Percentiles rank a stretch among this genome's conserved stretches.
These are phyloP conservation scores for Sporobolomyces roseus DNA, from an alignment of 768 basidiomycete species.

Conservation along the genomic window DNA sequence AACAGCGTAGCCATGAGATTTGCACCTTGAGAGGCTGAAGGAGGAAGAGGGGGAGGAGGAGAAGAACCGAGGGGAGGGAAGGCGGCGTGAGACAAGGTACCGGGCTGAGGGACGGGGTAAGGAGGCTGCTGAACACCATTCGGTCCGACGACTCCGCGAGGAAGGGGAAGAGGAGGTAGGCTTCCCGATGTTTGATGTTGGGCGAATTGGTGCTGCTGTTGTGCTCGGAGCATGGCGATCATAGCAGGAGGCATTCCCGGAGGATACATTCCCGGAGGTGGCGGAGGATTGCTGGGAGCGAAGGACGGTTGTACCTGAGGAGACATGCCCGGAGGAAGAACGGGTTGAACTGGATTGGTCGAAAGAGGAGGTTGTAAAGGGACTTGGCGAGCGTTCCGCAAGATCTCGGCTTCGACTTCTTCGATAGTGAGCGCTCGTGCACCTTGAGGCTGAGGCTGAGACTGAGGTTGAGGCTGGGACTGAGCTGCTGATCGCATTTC, in stretches of 20 bases:
- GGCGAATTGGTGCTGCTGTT: conserved; percentile 12
- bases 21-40: background rate
- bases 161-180: background rate
- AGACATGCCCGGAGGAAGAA: conserved; percentile 66
- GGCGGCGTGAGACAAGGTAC: background rate
- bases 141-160: too few species aligned
- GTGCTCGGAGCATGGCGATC: conserved; percentile 16
- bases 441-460: background rate
- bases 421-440: conserved; percentile 43
- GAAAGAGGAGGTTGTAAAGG: conserved; percentile 58
- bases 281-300: conserved; percentile 5
- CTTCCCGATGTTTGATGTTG: conserved; percentile 8
- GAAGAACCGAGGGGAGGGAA: conserved; percentile 33
- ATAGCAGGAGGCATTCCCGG: background rate
- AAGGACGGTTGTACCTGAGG: conserved; percentile 53
- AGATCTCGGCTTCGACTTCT: conserved; percentile 47
- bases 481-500: too few species aligned
- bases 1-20: conserved; percentile 37
- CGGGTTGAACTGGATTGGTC: conserved; percentile 60
- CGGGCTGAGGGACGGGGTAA: background rate
- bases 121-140: background rate
- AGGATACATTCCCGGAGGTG: background rate
- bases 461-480: too few species aligned
- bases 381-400: conserved; percentile 14
- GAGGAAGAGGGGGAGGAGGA: background rate